Base-by-base conservation (phyloP, 139 green algal species). In the Chlamydomonas schloesseri region DNA sequence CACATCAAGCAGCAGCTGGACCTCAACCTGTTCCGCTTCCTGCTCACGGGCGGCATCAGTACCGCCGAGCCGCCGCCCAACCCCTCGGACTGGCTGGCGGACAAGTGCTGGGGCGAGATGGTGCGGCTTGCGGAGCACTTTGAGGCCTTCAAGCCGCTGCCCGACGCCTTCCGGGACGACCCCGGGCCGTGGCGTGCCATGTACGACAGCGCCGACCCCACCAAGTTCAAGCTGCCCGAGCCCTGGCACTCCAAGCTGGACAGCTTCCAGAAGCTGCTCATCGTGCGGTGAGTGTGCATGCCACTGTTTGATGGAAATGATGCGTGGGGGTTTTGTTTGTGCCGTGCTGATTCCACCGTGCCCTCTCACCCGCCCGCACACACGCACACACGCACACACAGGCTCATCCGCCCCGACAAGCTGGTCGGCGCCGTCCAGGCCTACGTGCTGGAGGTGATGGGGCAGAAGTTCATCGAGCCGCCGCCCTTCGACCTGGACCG, bases 391-490 rank as follows among this genome's bases (percentile, higher is more conserved):
- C n/a, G n/a, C n/a, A n/a, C n/a, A 26, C 87, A 87, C 65, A 93
- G 93, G 57, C 86, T 89, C 23, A 79, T 96, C 71, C 91, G 94
- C 9, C 93, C 94, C 37, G 94, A 96, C 91, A 96, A 96, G 92
- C 74, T 96, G 36, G 86, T 93, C 18, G 34, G 60, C 33, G 93
- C 87, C 58, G 73, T 95, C 34, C 89, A 94, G 81, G 26, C 74
- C 55, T 96, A 86, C 47, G 89, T 95, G 29, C 57, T 88, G 15
- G 73, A 87, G 47, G 73, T 33, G 29, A 95, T 96, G 91, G 94
- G 94, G 36, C 82, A 90, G 67, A 89, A 93, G 90, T 96, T 90
- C 62, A 80, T 95, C 23, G 94, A 96, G 87, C 89, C 91, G 65
- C 92, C 91, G n/a, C 87, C 92, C 64, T 96, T 96, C 81, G 89